Evolutionary conservation across 345 rosid species (phyloP).

Genomic region (Camelina hispida): DNA sequence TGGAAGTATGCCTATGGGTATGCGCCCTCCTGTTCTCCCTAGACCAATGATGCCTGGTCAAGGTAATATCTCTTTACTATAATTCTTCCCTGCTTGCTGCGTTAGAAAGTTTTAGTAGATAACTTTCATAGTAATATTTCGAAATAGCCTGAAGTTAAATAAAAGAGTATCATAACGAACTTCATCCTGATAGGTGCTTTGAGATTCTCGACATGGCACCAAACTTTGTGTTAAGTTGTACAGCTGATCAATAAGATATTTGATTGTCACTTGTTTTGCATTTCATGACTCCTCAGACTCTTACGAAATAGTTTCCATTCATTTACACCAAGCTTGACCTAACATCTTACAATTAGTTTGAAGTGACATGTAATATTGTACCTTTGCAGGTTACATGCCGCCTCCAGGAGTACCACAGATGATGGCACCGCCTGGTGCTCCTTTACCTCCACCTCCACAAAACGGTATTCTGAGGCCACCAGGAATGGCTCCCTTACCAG

Average conservation of each 20-base stretch:
- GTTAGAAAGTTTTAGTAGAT: neutral
- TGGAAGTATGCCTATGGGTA: conserved; percentile 59
- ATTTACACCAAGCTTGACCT: too few species aligned
- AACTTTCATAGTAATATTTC: neutral
- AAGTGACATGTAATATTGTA: conserved; percentile 20
- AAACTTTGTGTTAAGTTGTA: neutral
- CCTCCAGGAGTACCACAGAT: conserved; percentile 68
- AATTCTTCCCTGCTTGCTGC: neutral
- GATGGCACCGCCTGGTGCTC: conserved; percentile 93
- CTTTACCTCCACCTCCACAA: conserved; percentile 79
- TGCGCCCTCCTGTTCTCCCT: conserved; percentile 88
- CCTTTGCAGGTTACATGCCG: conserved; percentile 50
- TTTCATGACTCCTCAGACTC: conserved; percentile 12
- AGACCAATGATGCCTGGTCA: conserved; percentile 72
- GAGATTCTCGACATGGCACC: neutral
- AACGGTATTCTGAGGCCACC: conserved; percentile 77
- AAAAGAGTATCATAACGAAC: neutral
- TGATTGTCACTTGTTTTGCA: neutral
- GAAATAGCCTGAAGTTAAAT: neutral
- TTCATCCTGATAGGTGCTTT: neutral
- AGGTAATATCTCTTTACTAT: conserved; percentile 28
- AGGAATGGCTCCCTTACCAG: conserved; percentile 50
- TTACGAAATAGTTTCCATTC: neutral
- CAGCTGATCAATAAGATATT: conserved; percentile 11
- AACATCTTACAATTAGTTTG: neutral